phyloP scores from a whole-genome alignment of 2,329 filamentous ascomycete genomes.

The Epichloe scottii region DNA sequence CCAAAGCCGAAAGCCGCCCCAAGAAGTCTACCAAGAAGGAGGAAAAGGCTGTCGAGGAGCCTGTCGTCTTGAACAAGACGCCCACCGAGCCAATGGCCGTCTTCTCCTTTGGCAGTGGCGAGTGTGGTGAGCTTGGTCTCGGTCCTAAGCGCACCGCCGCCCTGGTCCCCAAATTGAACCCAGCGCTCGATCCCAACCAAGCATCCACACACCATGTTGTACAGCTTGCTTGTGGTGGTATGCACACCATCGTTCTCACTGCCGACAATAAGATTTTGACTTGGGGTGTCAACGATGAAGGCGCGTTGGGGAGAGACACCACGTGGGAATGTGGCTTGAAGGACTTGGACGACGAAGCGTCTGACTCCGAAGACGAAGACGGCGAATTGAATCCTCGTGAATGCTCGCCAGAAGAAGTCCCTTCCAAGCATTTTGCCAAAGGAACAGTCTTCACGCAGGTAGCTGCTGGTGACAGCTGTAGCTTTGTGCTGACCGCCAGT shows the following conservation, averaged over 20 bases:
- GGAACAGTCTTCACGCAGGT: conserved; percentile 52
- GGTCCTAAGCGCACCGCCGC: conserved; percentile 39
- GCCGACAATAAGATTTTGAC: conserved; percentile 71
- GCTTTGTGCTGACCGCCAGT: conserved; percentile 62
- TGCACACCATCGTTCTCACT: conserved; percentile 69
- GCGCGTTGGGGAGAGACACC: conserved; percentile 66
- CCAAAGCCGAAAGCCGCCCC: conserved; percentile 2
- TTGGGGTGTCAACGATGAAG: conserved; percentile 82
- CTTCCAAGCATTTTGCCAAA: conserved; percentile 44
- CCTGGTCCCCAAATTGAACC: conserved; percentile 35
- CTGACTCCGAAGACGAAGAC: conserved; percentile 45
- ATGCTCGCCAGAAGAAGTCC: conserved; percentile 50
- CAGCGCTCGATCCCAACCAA: conserved; percentile 62
- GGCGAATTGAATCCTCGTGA: conserved; percentile 62
- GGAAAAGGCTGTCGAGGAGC: conserved; percentile 22
- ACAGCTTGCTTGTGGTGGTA: conserved; percentile 65
- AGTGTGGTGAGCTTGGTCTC: conserved; percentile 71
- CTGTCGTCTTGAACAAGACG: conserved; percentile 13
- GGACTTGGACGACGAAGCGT: conserved; percentile 38
- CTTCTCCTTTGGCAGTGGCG: conserved; percentile 70
- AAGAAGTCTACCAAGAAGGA: conserved; percentile 2
- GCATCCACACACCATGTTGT: conserved; percentile 53
- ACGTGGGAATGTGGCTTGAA: conserved; percentile 51
- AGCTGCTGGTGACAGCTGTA: conserved; percentile 60
- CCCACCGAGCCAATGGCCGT: conserved; percentile 56